Conservation (phyloP, 257 asterid species). For the Solanum dulcamara region DNA sequence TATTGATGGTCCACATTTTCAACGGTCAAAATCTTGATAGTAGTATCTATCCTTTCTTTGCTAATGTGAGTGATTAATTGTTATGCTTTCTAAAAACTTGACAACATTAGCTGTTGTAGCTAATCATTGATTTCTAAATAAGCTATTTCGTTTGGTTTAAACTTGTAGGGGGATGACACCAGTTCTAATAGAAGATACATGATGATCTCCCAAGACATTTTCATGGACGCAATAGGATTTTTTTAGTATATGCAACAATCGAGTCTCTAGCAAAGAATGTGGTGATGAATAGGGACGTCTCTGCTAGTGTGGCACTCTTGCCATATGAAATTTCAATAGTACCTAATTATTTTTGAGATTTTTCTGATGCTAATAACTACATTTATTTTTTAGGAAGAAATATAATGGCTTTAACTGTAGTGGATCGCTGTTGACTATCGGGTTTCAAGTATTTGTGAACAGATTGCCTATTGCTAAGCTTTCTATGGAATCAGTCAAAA, state of each 20-base stretch:
- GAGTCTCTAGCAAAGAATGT: not conserved
- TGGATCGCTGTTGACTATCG: too few relatives aligned
- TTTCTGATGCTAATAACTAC: too few relatives aligned
- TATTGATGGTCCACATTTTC: not conserved
- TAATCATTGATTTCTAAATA: not conserved
- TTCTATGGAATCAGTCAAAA: too few relatives aligned
- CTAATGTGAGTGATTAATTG: not conserved
- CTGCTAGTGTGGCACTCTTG: not conserved
- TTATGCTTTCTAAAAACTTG: too few relatives aligned
- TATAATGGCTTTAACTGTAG: too few relatives aligned
- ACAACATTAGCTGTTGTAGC: not conserved
- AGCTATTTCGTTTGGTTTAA: not conserved
- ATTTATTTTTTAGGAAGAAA: too few relatives aligned
- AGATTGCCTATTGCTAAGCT: too few relatives aligned
- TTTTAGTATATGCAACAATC: not conserved
- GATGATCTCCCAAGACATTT: not conserved
- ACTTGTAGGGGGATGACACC: not conserved
- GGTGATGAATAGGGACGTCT: not conserved
- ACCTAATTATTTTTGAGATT: not conserved
- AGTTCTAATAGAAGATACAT: not conserved
- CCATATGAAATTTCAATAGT: not conserved
- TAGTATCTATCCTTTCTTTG: not conserved
- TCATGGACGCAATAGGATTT: not conserved
- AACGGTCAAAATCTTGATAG: not conserved
- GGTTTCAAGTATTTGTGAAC: too few relatives aligned